phyloP scores from a whole-genome alignment of 1,284 basidiomycete genomes.

The Cutaneotrichosporon sp. region DNA sequence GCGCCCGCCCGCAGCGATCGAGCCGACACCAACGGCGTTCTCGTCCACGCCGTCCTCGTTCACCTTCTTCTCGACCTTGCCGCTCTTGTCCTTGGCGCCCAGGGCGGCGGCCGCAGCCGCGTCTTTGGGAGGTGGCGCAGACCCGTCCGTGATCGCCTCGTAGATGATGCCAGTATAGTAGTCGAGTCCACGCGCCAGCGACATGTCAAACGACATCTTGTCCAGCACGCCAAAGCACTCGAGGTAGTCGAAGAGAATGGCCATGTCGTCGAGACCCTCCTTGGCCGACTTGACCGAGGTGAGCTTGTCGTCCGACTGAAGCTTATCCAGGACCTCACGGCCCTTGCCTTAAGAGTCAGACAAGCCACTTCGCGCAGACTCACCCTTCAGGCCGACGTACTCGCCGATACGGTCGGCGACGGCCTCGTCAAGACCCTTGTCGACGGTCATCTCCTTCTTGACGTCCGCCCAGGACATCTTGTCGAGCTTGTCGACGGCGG shows the following conservation, averaged over 20 bases:
- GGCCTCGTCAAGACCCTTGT: constrained; percentile 81
- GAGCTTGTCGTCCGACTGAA: constrained; percentile 65
- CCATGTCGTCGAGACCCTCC: constrained; percentile 87
- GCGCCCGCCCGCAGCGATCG: constrained; percentile 92
- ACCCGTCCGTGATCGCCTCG: constrained; percentile 89
- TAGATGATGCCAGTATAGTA: constrained; percentile 99
- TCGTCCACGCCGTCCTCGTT: constrained; percentile 88
- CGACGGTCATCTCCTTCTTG: constrained; percentile 90
- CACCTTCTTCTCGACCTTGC: constrained; percentile 47
- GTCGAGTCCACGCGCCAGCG: constrained; percentile 90
- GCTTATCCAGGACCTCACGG: constrained; percentile 66
- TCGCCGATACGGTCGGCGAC: constrained; percentile 92
- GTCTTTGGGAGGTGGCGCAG: constrained; percentile 75
- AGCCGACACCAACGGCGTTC: constrained; percentile 87
- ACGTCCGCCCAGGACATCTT: constrained; percentile 92
- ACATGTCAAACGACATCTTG: constrained; percentile 91
- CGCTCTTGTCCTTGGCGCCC: constrained; percentile 48
- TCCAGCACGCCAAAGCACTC: constrained; percentile 68
- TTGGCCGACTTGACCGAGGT: constrained; percentile 69
- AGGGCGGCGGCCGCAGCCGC: constrained; percentile 54
- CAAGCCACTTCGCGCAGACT: constrained; percentile 8
- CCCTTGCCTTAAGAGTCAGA: constrained; percentile 49
- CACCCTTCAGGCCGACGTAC: constrained; percentile 92
- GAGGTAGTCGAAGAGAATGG: constrained; percentile 75
- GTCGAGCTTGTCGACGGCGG: constrained; percentile 97